phyloP scores from a whole-genome alignment of 2,329 filamentous ascomycete species.

The Geosmithia putterillii region DNA sequence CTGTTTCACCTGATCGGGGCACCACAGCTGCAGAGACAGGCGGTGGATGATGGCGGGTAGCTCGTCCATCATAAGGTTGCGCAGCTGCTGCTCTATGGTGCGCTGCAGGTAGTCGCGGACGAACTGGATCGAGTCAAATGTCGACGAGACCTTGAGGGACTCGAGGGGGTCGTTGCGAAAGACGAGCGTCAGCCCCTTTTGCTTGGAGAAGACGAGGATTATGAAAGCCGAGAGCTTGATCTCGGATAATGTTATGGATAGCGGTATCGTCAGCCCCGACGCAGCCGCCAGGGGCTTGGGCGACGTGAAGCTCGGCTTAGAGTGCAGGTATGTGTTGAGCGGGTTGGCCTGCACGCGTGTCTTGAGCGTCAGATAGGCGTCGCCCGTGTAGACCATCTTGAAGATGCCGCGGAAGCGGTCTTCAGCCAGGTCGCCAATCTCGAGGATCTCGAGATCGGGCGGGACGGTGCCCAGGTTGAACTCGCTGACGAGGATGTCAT shows the following conservation, averaged over 20 bases:
- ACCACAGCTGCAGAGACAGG: constrained; percentile 78
- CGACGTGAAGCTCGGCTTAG: constrained; percentile 84
- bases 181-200: constrained; percentile 91
- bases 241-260: constrained; percentile 91
- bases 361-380: constrained; percentile 89
- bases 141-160: constrained; percentile 95
- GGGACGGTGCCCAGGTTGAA: constrained; percentile 92
- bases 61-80: constrained; percentile 95
- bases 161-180: constrained; percentile 98
- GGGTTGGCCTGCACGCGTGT: constrained; percentile 96
- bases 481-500: constrained; percentile 97
- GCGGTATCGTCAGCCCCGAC: constrained; percentile 87
- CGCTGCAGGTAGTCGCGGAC: constrained; percentile 93
- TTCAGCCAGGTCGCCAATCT: constrained; percentile 94
- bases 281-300: constrained; percentile 84
- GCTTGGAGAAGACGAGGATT: constrained; percentile 92
- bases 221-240: constrained; percentile 95
- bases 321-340: constrained; percentile 86
- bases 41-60: constrained; percentile 92
- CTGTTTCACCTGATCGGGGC: constrained; percentile 58
- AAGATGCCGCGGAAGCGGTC: constrained; percentile 97
- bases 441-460: constrained; percentile 89
- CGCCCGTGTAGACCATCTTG: constrained; percentile 96
- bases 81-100: constrained; percentile 87
- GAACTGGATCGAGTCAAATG: constrained; percentile 97